Base-by-base conservation (phyloP, 768 basidiomycete genomes). In the Lyophyllum decastes region DNA sequence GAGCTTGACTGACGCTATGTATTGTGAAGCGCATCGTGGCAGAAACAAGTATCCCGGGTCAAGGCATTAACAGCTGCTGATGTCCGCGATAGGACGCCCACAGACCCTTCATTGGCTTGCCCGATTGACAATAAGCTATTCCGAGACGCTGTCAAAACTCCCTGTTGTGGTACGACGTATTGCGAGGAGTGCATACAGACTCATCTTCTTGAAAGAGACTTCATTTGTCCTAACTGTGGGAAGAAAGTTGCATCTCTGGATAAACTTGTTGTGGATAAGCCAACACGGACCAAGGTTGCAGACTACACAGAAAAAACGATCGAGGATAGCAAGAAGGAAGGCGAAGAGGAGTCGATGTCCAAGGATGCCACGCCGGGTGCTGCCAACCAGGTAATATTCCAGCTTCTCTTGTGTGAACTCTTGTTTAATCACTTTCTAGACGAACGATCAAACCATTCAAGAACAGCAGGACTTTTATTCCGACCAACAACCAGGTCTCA, bases 161-260 rank as follows among this genome's bases (percentile, higher is more conserved):
- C 97, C 2, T 98, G 96, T 74, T 98, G 96, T 78, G 85, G 84
- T 64, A 92, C 88, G 41, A 68, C 83, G 12, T 99, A 92, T 74
- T 98, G 96, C 80, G 95, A 98, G 74, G 96, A 98, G 72, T 98
- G 96, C 76, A 92, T 99, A 61, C 92, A 95, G 72, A 94, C 92
- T 43, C 83, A 95, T 73, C 80, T 99, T 50, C 83, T 96, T 61
- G 96, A 98, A 72, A 87, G 92, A 73, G 95, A 97, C 77, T 98
- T 98, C 72, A 77, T 89, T 56, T 98, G 96, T 74, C 95, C 94
- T 8, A 86, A 87, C 63, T 98, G 97, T 72, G 82, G 85, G 61
- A 88, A 89, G 73, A 94, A 90, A 76, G 85, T 98, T 59, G 82
- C 88, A 2, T 94, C 91, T 34, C 76, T 98, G 66, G 95, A 97